A percentile compares a stretch with the other conserved stretches of the same genome.
Evolutionary conservation across 2,329 filamentous ascomycete genomes (phyloP).

Genomic region (Beauveria sp.): DNA sequence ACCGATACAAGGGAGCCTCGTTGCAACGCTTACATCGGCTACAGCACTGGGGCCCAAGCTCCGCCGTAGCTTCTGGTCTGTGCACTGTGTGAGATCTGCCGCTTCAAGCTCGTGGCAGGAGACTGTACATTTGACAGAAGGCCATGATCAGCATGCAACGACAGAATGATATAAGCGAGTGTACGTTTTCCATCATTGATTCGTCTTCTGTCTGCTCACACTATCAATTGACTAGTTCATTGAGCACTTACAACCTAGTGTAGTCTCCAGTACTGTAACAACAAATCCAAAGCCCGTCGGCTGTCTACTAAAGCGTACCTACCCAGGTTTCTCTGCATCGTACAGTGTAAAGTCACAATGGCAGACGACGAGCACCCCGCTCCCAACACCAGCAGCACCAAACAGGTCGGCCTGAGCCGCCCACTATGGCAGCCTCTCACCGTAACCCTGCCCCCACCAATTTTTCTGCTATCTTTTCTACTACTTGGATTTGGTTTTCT

Average conservation of each 20-base stretch:
- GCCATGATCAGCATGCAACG: not conserved
- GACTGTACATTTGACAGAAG: not conserved
- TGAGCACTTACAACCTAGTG: too few relatives aligned
- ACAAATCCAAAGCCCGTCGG: too few relatives aligned
- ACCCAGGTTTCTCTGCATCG: too few relatives aligned
- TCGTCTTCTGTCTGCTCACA: too few relatives aligned
- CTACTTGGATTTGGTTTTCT: constrained; percentile 29
- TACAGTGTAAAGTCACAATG: constrained; percentile 19
- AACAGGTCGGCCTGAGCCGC: constrained; percentile 14
- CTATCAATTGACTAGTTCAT: too few relatives aligned
- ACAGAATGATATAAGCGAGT: too few relatives aligned
- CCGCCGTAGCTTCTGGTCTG: not conserved
- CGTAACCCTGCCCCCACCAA: constrained; percentile 36
- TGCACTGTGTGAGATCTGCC: constrained; percentile 7
- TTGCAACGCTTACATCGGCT: not conserved
- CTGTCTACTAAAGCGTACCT: not conserved
- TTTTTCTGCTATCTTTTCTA: constrained; percentile 32
- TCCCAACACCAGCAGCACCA: constrained; percentile 15
- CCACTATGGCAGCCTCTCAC: constrained; percentile 21
- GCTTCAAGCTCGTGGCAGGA: not conserved
- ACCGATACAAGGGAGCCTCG: constrained; percentile 5
- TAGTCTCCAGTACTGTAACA: too few relatives aligned
- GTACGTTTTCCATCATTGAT: too few relatives aligned
- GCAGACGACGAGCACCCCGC: constrained; percentile 27
- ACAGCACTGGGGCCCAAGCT: not conserved